Evolutionary conservation across 495 filamentous ascomycete species (phyloP), one percentile per base, ranked within the genome.

Genomic region (Xylaria grammica): DNA sequence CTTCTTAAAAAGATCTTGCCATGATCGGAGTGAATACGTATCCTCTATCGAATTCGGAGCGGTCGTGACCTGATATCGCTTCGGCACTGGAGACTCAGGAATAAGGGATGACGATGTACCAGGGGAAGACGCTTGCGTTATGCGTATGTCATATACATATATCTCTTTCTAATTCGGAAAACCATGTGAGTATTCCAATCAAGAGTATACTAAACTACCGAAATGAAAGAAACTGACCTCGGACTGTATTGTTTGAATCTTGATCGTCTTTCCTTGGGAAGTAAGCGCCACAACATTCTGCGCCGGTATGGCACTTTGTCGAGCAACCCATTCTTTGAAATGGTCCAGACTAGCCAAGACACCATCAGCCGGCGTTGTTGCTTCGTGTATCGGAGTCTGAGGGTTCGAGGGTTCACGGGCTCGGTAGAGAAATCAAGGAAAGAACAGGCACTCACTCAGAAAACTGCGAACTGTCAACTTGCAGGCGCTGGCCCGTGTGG

Each of bases 401-500:
- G 34, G 29, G 55, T 4, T 11, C 8, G 5, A 44, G 24, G 26
- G 27, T 24, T 36, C 27, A 45, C 11, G 32, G 24, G 42, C 29
- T 19, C 30, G 22, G 50, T 13, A 45, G 15, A 20, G 24, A 56
- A 19, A 38, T 26, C 20, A n/a, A 60, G 15, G 7, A 42, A 15
- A 36, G 38, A 22, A 27, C 20, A 30, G 40, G 30, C 20, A 82
- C 88, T 73, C 82, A 93, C 90, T 87, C 89, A 62, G 85, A 75
- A 74, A 92, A 87, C 51, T 85, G 84, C 53, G 85, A 82, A 26
- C 85, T 84, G 77, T 96, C 91, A 65, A 90, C 82, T 69, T 85
- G 81, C 73, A 93, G 83, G 79, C 89, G 88, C 81, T 92, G 87
- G 81, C 93, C 93, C 70, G 90, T 90, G 81, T 95, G 93, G 81